Evolutionary conservation across 495 filamentous ascomycete species (phyloP).

Genomic region (Rhypophila decipiens): DNA sequence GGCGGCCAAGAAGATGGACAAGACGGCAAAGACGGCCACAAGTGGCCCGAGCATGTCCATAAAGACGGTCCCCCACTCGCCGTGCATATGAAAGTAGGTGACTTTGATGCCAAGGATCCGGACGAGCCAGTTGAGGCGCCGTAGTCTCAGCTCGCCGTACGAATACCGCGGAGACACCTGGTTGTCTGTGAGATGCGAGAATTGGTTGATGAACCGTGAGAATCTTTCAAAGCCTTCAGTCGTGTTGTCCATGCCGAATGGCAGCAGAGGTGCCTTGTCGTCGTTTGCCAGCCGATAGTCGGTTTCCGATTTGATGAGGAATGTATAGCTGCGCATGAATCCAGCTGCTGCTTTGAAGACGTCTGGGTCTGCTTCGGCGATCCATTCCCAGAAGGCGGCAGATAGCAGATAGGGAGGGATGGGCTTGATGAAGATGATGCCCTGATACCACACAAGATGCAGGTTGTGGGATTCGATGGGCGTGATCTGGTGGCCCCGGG

Average conservation of each 20-base stretch:
- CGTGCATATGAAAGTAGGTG: no score
- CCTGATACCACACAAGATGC: slow-evolving; percentile 18
- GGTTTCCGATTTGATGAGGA: slow-evolving; percentile 31
- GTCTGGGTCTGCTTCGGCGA: neutral
- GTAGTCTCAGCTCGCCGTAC: slow-evolving; percentile 30
- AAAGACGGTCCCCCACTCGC: no score
- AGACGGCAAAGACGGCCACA: no score
- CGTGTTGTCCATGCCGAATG: slow-evolving; percentile 1
- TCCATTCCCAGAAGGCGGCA: slow-evolving; percentile 6
- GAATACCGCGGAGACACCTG: slow-evolving; percentile 19
- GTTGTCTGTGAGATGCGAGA: slow-evolving; percentile 6
- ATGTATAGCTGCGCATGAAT: slow-evolving; percentile 31
- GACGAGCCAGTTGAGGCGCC: slow-evolving; percentile 30
- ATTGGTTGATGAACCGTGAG: slow-evolving; percentile 16
- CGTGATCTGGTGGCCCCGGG: no score
- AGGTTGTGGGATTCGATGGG: slow-evolving; percentile 5
- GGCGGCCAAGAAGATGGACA: no score
- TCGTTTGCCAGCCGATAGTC: slow-evolving; percentile 28
- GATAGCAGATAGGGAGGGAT: slow-evolving; percentile 7
- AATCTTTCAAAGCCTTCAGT: slow-evolving; percentile 11
- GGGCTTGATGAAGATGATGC: slow-evolving; percentile 5
- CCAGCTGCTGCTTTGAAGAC: slow-evolving; percentile 21
- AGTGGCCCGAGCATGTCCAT: no score
- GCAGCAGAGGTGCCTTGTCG: slow-evolving; percentile 7
- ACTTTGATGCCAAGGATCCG: no score